Evolutionary conservation across 192 early-diverging fungal genomes (phyloP).

Genomic region (Podila epigama): DNA sequence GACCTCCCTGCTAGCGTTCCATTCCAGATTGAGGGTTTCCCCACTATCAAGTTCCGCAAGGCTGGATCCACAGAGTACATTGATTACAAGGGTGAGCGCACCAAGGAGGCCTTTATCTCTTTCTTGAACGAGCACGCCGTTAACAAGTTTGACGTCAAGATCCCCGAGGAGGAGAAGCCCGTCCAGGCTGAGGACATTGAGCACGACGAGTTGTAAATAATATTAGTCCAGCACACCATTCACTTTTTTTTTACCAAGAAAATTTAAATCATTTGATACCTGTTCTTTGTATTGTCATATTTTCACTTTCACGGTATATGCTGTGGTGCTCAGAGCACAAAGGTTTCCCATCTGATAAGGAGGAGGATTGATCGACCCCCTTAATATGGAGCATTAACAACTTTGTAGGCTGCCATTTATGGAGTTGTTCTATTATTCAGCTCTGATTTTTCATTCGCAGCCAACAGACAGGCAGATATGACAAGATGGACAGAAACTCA

Average conservation of each 20-base stretch:
- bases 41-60: conserved; percentile 93
- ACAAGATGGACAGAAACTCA: too few species aligned
- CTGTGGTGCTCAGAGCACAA: too few species aligned
- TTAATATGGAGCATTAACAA: too few species aligned
- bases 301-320: too few species aligned
- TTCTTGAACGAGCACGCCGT: conserved; percentile 81
- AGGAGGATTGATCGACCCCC: too few species aligned
- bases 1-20: conserved; percentile 77
- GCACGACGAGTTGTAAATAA: conserved; percentile 51
- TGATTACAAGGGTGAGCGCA: conserved; percentile 86
- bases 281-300: too few species aligned
- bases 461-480: too few species aligned
- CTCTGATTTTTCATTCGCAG: too few species aligned
- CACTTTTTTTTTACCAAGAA: conserved; percentile 3
- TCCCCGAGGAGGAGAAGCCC: conserved; percentile 14
- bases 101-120: conserved; percentile 74
- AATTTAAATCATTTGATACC: background rate
- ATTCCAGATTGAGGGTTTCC: conserved; percentile 90
- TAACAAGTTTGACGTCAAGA: conserved; percentile 56
- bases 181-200: conserved; percentile 44
- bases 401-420: too few species aligned
- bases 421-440: too few species aligned
- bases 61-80: conserved; percentile 72
- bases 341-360: too few species aligned
- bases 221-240: background rate